Percentiles rank a stretch among this genome's conserved stretches.
These are phyloP conservation scores for Saksenaea oblongispora DNA, from an alignment of 371 early-diverging fungal species.

Conservation along the genomic window DNA sequence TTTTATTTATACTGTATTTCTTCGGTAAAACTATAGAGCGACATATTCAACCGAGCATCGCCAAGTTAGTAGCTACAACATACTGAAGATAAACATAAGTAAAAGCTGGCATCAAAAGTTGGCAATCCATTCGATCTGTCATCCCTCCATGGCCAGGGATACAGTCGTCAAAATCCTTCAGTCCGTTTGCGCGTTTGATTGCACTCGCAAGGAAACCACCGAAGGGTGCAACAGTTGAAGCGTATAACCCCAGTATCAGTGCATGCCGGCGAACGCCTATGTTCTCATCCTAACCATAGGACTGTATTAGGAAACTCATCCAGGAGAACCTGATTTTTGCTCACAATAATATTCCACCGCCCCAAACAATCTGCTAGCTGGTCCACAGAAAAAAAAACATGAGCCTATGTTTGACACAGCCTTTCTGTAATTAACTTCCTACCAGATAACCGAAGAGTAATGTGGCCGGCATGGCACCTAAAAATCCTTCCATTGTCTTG, in stretches of 20 bases:
- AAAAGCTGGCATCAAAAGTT: conserved; percentile 32
- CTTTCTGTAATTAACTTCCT: not conserved
- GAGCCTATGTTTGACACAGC: not conserved
- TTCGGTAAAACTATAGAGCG: too few species aligned
- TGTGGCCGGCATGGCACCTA: conserved; percentile 25
- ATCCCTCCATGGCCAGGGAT: conserved; percentile 40
- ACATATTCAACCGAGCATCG: too few species aligned
- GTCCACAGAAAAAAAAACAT: not conserved
- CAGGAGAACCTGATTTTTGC: not conserved
- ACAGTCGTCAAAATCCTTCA: conserved; percentile 33
- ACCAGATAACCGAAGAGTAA: conserved; percentile 18
- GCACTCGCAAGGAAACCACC: conserved; percentile 34
- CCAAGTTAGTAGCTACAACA: not conserved
- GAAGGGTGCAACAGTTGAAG: conserved; percentile 28
- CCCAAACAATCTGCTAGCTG: not conserved
- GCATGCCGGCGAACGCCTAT: conserved; percentile 10
- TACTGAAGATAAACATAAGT: conserved; percentile 22
- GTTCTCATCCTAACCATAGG: not conserved
- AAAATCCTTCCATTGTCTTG: conserved; percentile 37
- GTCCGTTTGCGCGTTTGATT: conserved; percentile 22
- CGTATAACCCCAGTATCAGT: conserved; percentile 16
- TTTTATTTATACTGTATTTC: too few species aligned
- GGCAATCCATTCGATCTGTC: conserved; percentile 35
- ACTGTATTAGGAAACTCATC: not conserved
- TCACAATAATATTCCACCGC: not conserved